These are phyloP conservation scores for Waltergamsia citrina DNA, from an alignment of 2,329 filamentous ascomycete genomes.

Conservation along the genomic window DNA sequence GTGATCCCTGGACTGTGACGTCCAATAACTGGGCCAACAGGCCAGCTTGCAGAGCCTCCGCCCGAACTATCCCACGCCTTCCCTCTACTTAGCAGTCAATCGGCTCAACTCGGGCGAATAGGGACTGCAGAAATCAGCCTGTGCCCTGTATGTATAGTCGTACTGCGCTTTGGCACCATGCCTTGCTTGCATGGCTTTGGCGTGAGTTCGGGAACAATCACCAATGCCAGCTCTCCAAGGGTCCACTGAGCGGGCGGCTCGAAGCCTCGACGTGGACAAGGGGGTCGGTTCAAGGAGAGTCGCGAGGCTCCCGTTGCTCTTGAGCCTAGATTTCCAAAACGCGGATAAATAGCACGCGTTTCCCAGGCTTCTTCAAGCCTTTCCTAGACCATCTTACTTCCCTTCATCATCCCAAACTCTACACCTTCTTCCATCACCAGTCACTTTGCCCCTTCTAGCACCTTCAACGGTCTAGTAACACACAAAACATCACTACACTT, in stretches of 20 bases:
- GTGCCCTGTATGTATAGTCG: constrained; percentile 2
- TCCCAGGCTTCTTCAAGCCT: not conserved
- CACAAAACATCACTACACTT: not conserved
- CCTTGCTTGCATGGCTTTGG: not conserved
- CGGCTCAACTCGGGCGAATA: constrained; percentile 1
- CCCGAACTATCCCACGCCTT: constrained; percentile 2
- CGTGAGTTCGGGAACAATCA: not conserved
- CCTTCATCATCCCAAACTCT: too few species aligned
- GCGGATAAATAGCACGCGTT: too few species aligned
- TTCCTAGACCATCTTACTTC: not conserved
- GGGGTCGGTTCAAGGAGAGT: too few species aligned
- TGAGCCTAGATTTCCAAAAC: too few species aligned
- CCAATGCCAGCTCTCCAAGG: constrained; percentile 2
- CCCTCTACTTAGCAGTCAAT: not conserved
- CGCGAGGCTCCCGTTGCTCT: too few species aligned
- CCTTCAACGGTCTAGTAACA: too few species aligned
- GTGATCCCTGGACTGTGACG: not conserved
- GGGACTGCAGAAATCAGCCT: constrained; percentile 1
- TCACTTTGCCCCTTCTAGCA: too few species aligned
- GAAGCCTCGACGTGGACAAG: constrained; percentile 4
- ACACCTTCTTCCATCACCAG: too few species aligned
- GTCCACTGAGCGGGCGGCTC: not conserved
- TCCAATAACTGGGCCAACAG: not conserved
- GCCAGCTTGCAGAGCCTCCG: constrained; percentile 1
- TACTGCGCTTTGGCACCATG: constrained; percentile 1